Base-by-base conservation (phyloP, 1,139 yeast species). In the Neolecta irregularis region DNA sequence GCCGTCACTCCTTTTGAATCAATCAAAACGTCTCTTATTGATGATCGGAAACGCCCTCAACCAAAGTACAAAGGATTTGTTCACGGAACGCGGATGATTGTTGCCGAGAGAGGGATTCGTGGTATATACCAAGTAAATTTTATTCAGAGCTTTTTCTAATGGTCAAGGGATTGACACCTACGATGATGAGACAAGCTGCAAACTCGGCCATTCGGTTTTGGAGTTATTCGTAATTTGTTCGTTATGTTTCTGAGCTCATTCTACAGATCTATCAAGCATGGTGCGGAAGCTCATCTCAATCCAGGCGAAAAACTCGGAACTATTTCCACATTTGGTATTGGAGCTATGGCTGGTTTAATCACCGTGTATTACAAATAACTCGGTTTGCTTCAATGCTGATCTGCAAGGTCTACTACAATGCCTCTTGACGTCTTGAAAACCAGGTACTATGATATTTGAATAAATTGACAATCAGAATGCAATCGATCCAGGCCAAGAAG, bases 1-100 rank as follows among this genome's bases (percentile, higher is more conserved):
- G 98, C 96, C 0, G 93, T 88, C 32, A 88, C 98, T 1, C 98
- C 98, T 4, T 83, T 85, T 42, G 98, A 88, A 57, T 93, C 95
- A 25, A 80, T 88, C 55, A 88, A 88, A 54, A 88, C 96, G 1
- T 95, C 91, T 0, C 67, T 83, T 57, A 88, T 88, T 46, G 98
- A 88, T 57, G 79, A 74, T 48, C 93, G 77, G 56, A 33, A 36
- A 17, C 52, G 75, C 4, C 61, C 70, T 2, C 64, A 63, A 34
- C 95, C 95, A 33, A 74, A 69, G 54, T 85, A 85, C 57, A 64
- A 64, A 36, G 81, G 91, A 0, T 54, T 73, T 35, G 46, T 73
- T 32, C 62, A 69, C 21, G 88, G 85, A 2, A 62, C 81, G 1
- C 50, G 72, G 34, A 65, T 64, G 47, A 64, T 85, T 43, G 61